Evolutionary conservation across 306 rosid genomes (phyloP), one percentile per base, ranked within the genome.

Genomic region (Benincasa hispida): DNA sequence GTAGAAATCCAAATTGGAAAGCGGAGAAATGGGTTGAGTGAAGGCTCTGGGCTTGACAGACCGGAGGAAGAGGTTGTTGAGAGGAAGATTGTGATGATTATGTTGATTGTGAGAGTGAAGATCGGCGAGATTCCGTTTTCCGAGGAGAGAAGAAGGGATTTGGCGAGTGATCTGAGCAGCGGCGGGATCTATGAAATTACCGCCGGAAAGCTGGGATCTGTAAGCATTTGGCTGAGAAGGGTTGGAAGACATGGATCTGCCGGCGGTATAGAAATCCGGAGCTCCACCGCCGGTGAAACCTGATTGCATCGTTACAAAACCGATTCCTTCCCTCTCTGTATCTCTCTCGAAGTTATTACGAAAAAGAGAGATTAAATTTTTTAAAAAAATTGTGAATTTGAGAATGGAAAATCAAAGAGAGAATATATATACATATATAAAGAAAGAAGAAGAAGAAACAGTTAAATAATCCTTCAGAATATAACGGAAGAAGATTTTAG

Each of bases 81-180:
- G 82, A 2, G 61, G 68, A 3, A 78, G 90, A 80, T 77, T 85
- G 13, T 80, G 89, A 30, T 78, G 87, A 2, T 77, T 84, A 47
- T 85, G 76, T 54, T 70, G 53, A n/a, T 67, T 30, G 10, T 39
- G 53, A 24, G 74, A 21, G 18, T 90, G 97, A 45, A 77, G 88
- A 78, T 94, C 97, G 1, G 93, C 80, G 1, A 89, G 96, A n/a
- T 89, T 89, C 5, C 96, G 86, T 37, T 92, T 94, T 0, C 97
- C 76, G 0, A 70, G 87, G 51, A 84, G 77, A 21, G 85, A 32
- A 28, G 83, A 30, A 13, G 79, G 69, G 48, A 30, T 57, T 24
- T 83, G 95, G 39, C 88, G 83, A 0, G 80, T 77, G 89, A 91
- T 90, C 89, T 90, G 97, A 0, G 86, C 21, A 0, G 80, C 7